These are phyloP conservation scores for Thermoascus crustaceus DNA, from an alignment of 2,329 filamentous ascomycete genomes.

Conservation along the genomic window DNA sequence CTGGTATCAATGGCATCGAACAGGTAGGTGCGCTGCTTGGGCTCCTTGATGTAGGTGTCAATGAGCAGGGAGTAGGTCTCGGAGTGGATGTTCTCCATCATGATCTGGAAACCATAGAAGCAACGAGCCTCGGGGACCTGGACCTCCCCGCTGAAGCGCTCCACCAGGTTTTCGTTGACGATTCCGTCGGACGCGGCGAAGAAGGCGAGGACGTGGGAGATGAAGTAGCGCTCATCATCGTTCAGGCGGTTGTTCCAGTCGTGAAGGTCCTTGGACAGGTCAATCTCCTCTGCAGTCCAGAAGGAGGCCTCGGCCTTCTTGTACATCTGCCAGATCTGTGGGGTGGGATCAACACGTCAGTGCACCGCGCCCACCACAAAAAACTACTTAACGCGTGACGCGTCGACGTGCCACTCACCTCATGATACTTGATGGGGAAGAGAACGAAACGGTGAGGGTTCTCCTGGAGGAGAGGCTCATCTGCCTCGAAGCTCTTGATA, in stretches of 20 bases:
- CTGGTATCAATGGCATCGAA: slow-evolving; percentile 99
- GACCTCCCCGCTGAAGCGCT: slow-evolving; percentile 94
- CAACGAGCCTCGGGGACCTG: slow-evolving; percentile 96
- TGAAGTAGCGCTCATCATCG: slow-evolving; percentile 95
- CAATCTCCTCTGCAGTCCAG: slow-evolving; percentile 99
- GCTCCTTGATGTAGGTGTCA: slow-evolving; percentile 98
- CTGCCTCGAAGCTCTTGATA: slow-evolving; percentile 61
- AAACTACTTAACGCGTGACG: slow-evolving; percentile 61
- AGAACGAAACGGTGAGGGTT: slow-evolving; percentile 95
- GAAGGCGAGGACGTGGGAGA: slow-evolving; percentile 97
- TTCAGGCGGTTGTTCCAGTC: slow-evolving; percentile 98
- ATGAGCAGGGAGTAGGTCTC: slow-evolving; percentile 99
- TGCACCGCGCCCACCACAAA: slow-evolving; percentile 10
- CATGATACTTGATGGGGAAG: slow-evolving; percentile 98
- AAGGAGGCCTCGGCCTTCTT: slow-evolving; percentile 99
- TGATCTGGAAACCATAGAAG: slow-evolving; percentile 99
- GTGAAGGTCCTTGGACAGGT: slow-evolving; percentile 96
- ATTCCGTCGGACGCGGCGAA: slow-evolving; percentile 98
- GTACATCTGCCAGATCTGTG: slow-evolving; percentile 99
- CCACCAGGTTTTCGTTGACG: slow-evolving; percentile 97
- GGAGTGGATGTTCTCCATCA: slow-evolving; percentile 99
- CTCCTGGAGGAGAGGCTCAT: slow-evolving; percentile 89
- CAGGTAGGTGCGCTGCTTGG: slow-evolving; percentile 82
- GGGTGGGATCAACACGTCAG: slow-evolving; percentile 33
- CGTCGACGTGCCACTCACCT: slow-evolving; percentile 62